These are phyloP conservation scores for Fusarium sublunatum DNA, from an alignment of 2,329 filamentous ascomycete species.

Conservation along the genomic window DNA sequence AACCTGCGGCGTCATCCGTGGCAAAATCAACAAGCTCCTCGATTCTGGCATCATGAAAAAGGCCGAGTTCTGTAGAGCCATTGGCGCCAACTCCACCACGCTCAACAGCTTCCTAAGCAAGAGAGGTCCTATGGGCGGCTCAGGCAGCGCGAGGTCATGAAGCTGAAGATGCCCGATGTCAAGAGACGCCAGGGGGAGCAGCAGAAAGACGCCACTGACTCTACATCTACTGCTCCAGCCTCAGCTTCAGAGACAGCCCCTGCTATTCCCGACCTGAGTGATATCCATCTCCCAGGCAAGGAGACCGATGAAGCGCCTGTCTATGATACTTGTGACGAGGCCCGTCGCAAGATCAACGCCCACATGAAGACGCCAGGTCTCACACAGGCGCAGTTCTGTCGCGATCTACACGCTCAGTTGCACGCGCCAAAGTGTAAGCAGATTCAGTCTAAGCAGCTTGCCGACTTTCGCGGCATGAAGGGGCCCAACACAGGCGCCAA, in stretches of 20 bases:
- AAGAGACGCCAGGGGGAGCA: conserved; percentile 1
- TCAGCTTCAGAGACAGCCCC: not conserved
- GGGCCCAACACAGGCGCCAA: conserved; percentile 1
- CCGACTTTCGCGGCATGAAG: conserved; percentile 4
- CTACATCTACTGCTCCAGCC: not conserved
- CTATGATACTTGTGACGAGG: conserved; percentile 14
- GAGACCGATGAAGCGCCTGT: conserved; percentile 3
- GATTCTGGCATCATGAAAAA: conserved; percentile 2
- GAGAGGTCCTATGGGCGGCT: conserved; percentile 4
- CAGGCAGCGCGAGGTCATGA: conserved; percentile 5
- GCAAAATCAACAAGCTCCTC: conserved; percentile 17
- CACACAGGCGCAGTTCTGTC: conserved; percentile 13
- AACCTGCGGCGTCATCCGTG: conserved; percentile 1
- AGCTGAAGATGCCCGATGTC: conserved; percentile 9
- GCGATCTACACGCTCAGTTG: conserved; percentile 1
- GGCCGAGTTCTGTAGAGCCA: conserved; percentile 5
- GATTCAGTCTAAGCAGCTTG: conserved; percentile 16
- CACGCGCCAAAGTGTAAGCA: conserved; percentile 11
- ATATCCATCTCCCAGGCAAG: not conserved
- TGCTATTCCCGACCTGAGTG: not conserved
- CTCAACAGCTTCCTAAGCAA: conserved; percentile 5
- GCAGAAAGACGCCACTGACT: not conserved
- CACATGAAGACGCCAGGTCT: conserved; percentile 8
- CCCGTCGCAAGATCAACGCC: conserved; percentile 17
- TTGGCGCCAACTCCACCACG: conserved; percentile 7